Conservation (phyloP, 2,329 filamentous ascomycete species). For the Neoascochyta sp. region DNA sequence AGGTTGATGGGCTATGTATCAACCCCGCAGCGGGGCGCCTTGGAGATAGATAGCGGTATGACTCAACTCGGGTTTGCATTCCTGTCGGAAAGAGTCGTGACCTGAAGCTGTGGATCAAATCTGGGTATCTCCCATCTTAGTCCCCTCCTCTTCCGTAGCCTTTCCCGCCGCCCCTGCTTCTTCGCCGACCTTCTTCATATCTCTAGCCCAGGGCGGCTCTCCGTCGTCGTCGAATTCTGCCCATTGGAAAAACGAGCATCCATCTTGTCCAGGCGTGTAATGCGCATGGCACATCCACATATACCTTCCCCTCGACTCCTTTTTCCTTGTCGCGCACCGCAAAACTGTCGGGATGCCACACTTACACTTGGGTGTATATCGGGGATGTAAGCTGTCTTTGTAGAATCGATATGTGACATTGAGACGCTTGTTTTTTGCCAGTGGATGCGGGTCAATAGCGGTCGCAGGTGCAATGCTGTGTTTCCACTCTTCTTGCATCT, state of each 20-base stretch:
- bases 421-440: slow-evolving; percentile 75
- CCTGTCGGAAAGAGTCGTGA: too few species aligned
- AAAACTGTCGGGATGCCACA: slow-evolving; percentile 68
- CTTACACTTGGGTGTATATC: slow-evolving; percentile 70
- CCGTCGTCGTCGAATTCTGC: slow-evolving; percentile 62
- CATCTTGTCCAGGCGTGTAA: slow-evolving; percentile 61
- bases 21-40: too few species aligned
- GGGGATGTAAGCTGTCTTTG: slow-evolving; percentile 70
- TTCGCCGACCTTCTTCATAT: too few species aligned
- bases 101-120: too few species aligned
- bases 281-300: slow-evolving; percentile 92
- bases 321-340: slow-evolving; percentile 74
- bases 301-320: slow-evolving; percentile 72
- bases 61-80: too few species aligned
- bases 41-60: too few species aligned
- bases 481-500: slow-evolving; percentile 98
- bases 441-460: slow-evolving; percentile 77
- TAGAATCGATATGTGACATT: slow-evolving; percentile 95
- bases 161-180: background rate
- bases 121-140: too few species aligned
- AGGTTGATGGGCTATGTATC: too few species aligned
- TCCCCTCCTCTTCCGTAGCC: background rate
- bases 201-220: slow-evolving; percentile 60
- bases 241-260: slow-evolving; percentile 35
- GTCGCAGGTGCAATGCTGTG: slow-evolving; percentile 74